These are phyloP conservation scores for Carallia pectinifolia DNA, from an alignment of 345 rosid species.

Conservation along the genomic window DNA sequence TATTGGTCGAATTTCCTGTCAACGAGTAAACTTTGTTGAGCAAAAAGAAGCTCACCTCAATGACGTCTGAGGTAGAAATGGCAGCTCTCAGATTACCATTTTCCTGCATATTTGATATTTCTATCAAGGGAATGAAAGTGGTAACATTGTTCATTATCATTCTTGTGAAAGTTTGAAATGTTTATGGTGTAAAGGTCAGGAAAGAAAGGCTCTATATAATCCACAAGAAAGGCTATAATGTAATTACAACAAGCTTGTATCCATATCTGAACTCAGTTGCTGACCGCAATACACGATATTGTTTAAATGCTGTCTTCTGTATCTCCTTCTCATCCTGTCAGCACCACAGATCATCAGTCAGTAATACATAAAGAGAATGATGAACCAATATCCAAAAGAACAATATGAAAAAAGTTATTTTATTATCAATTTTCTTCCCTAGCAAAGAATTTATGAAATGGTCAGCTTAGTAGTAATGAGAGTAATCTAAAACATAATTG, in stretches of 20 bases:
- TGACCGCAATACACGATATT: conserved; percentile 59
- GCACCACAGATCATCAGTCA: conserved; percentile 11
- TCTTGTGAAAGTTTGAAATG: background rate
- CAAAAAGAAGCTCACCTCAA: conserved; percentile 54
- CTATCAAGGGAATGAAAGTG: conserved; percentile 1
- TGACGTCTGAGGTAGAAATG: conserved; percentile 61
- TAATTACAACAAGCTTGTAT: conserved; percentile 89
- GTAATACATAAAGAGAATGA: conserved; percentile 10
- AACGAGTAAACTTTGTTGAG: background rate
- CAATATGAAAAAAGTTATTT: background rate
- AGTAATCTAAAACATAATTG: no score
- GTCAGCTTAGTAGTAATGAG: no score
- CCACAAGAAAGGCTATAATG: conserved; percentile 2
- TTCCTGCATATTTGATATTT: conserved; percentile 49
- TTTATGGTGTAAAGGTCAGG: background rate
- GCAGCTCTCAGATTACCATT: conserved; percentile 80
- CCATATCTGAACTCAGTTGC: conserved; percentile 91
- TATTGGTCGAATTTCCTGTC: no score
- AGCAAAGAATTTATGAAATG: no score
- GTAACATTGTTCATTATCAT: background rate
- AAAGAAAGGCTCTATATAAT: background rate
- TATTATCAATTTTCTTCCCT: no score
- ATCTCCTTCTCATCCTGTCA: conserved; percentile 89
- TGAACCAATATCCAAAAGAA: background rate
- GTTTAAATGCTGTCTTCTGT: conserved; percentile 80